Percentiles rank a stretch among this genome's conserved stretches.
phyloP scores from a whole-genome alignment of 345 rosid genomes.

The Atalantia buxifolia region DNA sequence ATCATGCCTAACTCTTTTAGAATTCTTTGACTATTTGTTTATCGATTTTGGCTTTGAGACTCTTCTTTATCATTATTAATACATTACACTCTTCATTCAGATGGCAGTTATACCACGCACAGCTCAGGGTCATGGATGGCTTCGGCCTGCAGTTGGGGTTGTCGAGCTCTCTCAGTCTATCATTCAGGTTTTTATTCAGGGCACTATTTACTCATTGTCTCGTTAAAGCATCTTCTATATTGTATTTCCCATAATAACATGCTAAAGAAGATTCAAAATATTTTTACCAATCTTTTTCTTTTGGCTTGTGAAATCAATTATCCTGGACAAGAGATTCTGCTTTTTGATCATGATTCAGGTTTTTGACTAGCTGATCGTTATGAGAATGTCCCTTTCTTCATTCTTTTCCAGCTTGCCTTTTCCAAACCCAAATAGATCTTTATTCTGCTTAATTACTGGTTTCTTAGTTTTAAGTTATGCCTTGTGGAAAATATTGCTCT shows the following conservation, averaged over 20 bases:
- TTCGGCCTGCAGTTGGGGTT: conserved; percentile 95
- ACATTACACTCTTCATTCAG: conserved; percentile 37
- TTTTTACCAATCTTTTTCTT: neutral
- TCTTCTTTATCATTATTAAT: conserved; percentile 4
- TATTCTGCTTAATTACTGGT: neutral
- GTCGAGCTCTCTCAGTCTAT: conserved; percentile 95
- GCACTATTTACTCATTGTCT: neutral
- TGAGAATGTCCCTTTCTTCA: neutral
- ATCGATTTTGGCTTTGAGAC: conserved; percentile 3
- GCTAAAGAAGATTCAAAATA: neutral
- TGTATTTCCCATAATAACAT: neutral
- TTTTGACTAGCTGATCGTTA: neutral
- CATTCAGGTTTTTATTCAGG: conserved; percentile 63
- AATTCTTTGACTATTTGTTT: neutral
- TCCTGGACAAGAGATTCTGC: neutral
- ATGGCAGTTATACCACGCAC: conserved; percentile 93
- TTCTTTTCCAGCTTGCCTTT: neutral
- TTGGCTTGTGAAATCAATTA: neutral
- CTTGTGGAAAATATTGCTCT: neutral
- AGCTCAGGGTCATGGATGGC: conserved; percentile 96
- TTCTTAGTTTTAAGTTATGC: neutral
- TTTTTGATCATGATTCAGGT: neutral
- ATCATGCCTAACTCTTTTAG: neutral
- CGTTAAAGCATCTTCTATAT: neutral
- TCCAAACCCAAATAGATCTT: neutral